These are phyloP conservation scores for Dipodascus albidus DNA, from an alignment of 805 yeast species.

Conservation along the genomic window DNA sequence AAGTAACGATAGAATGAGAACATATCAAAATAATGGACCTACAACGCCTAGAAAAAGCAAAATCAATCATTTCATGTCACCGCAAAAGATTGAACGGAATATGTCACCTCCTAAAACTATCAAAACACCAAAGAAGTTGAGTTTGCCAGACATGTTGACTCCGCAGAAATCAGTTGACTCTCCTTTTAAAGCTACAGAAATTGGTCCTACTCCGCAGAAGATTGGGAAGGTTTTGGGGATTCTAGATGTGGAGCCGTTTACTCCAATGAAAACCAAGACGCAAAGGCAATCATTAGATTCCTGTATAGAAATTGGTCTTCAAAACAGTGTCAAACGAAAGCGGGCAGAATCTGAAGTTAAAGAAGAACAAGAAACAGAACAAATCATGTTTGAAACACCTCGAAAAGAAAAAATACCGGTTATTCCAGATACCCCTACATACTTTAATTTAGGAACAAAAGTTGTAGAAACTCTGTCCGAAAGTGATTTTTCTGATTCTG, in stretches of 20 bases:
- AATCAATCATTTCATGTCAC: neutral
- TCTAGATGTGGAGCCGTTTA: conserved; percentile 41
- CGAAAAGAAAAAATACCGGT: neutral
- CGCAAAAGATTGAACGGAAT: neutral
- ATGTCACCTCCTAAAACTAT: neutral
- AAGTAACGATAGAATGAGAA: conserved; percentile 6
- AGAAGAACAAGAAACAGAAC: neutral
- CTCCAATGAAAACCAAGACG: neutral
- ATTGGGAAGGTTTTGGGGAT: conserved; percentile 66
- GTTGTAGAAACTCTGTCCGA: neutral
- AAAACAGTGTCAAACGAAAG: neutral
- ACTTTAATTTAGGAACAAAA: neutral
- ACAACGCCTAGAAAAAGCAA: neutral
- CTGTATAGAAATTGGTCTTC: neutral
- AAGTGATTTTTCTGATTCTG: neutral
- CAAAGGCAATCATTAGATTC: neutral
- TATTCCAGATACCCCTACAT: neutral
- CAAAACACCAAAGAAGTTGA: neutral
- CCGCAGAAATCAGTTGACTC: neutral
- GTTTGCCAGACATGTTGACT: conserved; percentile 2
- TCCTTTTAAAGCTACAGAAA: conserved; percentile 23
- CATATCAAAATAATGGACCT: neutral
- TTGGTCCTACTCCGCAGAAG: conserved; percentile 85
- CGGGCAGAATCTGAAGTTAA: neutral
- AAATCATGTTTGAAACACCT: neutral